Evolutionary conservation across 495 filamentous ascomycete species (phyloP), one percentile per base, ranked within the genome.

Genomic region (Lasiosphaeria ovina): DNA sequence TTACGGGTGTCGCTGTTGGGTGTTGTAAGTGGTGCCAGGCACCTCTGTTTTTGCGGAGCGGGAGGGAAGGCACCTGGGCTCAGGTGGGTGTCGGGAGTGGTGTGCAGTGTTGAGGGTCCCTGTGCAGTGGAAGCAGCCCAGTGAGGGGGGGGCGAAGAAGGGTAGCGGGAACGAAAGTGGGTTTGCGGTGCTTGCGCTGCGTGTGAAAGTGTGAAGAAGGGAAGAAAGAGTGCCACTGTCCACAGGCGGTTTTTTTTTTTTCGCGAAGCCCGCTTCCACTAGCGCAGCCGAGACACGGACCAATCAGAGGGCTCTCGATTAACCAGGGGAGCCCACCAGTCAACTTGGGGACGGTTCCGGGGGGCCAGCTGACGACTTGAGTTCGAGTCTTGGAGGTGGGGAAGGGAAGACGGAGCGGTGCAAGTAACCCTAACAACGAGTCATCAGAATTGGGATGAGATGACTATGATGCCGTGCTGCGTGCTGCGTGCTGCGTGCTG

Each of bases 321-420:
- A 3, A 45, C 42, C 33, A 54, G 53, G 48, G 57, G 51, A 17
- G 52, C 51, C 24, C 24, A 55, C 33, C 36, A 63, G 61, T 59
- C 61, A 63, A 56, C 47, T 52, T 57, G 55, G 54, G 42, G 42
- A n/a, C 31, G 33, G 33, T 32, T n/a, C 7, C 56, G 16, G 51
- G n/a, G 49, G 61, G 48, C 57, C 62, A 64, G 57, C 53, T 64
- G 62, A 64, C 62, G 24, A 24, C 24, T 24, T 24, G 24, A 24
- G 1, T 24, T 24, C 31, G 53, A 11, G 34, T 45, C 42, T 17
- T 32, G 38, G 12, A 12, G 38, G 12, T 17, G 44, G 52, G 54
- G 60, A 44, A 44, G 55, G 58, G 48, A 53, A 40, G 35, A 50
- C 31, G 60, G 44, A 35, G 59, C 36, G 47, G 60, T n/a, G 45